Evolutionary conservation across 495 filamentous ascomycete genomes (phyloP), one percentile per base, ranked within the genome.

Genomic region (Paragyromitra xinjiangensis): DNA sequence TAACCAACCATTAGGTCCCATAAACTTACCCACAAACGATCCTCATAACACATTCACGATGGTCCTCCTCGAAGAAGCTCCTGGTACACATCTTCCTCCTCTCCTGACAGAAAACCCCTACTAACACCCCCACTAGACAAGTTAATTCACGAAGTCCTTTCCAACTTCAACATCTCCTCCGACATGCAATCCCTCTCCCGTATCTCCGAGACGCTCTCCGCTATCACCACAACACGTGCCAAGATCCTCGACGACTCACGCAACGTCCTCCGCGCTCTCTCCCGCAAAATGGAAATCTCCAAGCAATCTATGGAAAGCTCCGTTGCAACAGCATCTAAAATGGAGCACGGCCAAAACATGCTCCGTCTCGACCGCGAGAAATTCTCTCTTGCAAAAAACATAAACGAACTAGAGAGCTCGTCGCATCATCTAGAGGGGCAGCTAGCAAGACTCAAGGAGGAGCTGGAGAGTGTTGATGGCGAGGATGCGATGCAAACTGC

Each of bases 51-150:
- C 24, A 61, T 26, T 56, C 88, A 92, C 82, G 77, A 98, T 98
- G 95, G 78, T 80, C 24, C 87, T 99, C 82, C 93, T 99, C 85
- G 95, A 98, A 86, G 95, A 98, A 86, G 92, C 93, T 83, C 95
- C 95, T 73, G 92, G 90, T 53, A 91, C 24, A 87, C 16, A 6
- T 22, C 26, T 59, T 84, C 58, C 19, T 73, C 40, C 26, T 53
- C 55, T 62, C 63, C 16, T 44, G n/a, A 37, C 55, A 26, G 19
- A 9, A 74, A 73, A 12, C 39, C 50, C 78, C 64, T 22, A 64
- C 61, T 51, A 67, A 69, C 78, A 55, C 42, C 62, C 51, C 22
- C 55, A 64, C 53, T 50, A 44, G 74, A 50, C 14, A 81, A 95
- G 92, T 91, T 98, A 81, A 97, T 98, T 84, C 87, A 90, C 83